Base-by-base conservation (phyloP, 2,329 filamentous ascomycete species). In the Epichloe aotearoae region DNA sequence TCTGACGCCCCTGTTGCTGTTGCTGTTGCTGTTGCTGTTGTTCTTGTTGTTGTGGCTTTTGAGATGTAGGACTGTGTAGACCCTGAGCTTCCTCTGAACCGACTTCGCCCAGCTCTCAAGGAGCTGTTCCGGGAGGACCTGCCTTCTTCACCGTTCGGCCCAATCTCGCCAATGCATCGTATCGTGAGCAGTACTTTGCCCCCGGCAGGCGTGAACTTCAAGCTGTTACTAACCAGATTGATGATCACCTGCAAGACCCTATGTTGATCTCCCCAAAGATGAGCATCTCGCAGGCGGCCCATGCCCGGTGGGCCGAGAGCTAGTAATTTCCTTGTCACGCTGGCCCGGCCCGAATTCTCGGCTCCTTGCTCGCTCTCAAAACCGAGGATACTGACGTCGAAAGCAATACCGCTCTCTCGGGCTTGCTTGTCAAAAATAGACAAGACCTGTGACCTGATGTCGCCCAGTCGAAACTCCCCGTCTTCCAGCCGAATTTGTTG, bases 351-450 rank as follows among this genome's bases (percentile, higher is more conserved):
- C 3, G 60, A 59, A 49, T 62, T 66, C 52, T 62, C 55, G 46
- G 58, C 57, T 14, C 57, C 33, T 4, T 61, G 55, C 39, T 58
- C 44, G 36, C 53, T 56, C 1, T 61, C 59, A 11, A 54, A 61
- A 45, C 63, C 63, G n/a, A 86, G 69, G 54, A 88, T 94, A 12
- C 76, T 74, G 19, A 95, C 84, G 0, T 74, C 74, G 34, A 95
- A 81, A 46, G 82, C 75, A 54, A 95, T 91, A 15, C 78, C 73
- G 39, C 83, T 83, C 62, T 95, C 89, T 53, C 82, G 82, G 1
- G 88, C 87, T 66, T 95, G 88, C 61, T 91, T 91, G 59, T 90
- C 87, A 60, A 95, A 96, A 48, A 95, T 94, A 6, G 87, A 86
- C 17, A 86, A 66, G 12, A 95, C 75, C 64, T 96, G 90, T 0